phyloP scores from a whole-genome alignment of 176 grass and related monocot genomes.

The Elymus sibiricus region DNA sequence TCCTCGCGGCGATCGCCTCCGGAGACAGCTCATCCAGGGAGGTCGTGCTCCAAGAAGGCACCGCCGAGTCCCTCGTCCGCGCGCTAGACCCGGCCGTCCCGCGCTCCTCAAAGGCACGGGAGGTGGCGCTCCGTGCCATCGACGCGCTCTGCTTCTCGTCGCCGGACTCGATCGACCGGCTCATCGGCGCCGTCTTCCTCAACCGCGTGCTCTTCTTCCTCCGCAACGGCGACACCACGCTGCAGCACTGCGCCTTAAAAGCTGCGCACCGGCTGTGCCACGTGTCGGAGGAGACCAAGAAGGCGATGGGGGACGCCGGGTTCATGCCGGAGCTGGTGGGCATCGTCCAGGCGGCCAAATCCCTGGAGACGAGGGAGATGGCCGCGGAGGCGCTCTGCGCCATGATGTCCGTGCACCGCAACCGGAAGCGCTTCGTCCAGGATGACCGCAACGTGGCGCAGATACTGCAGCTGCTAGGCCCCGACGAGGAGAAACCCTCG shows the following conservation, averaged over 20 bases:
- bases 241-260: conserved; percentile 67
- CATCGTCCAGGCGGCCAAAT: conserved; percentile 41
- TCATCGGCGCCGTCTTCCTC: conserved; percentile 61
- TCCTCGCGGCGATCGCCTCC: conserved; percentile 46
- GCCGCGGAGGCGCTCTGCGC: conserved; percentile 69
- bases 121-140: conserved; percentile 59
- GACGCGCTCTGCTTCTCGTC: conserved; percentile 57
- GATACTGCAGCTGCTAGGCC: conserved; percentile 57
- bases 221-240: conserved; percentile 42
- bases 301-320: conserved; percentile 71
- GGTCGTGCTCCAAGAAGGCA: conserved; percentile 26
- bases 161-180: conserved; percentile 16
- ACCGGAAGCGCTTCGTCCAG: conserved; percentile 72
- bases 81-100: conserved; percentile 41
- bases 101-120: conserved; percentile 63
- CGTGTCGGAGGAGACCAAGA: conserved; percentile 60
- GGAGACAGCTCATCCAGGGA: conserved; percentile 28
- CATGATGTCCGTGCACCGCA: conserved; percentile 66
- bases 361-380: conserved; percentile 54
- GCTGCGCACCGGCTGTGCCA: conserved; percentile 47
- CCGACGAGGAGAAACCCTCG: conserved; percentile 62
- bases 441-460: conserved; percentile 57
- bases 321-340: conserved; percentile 81
- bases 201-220: conserved; percentile 55
- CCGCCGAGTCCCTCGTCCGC: conserved; percentile 46